Base-by-base conservation (phyloP, 371 early-diverging fungal species). In the Mortierella polycephala region DNA sequence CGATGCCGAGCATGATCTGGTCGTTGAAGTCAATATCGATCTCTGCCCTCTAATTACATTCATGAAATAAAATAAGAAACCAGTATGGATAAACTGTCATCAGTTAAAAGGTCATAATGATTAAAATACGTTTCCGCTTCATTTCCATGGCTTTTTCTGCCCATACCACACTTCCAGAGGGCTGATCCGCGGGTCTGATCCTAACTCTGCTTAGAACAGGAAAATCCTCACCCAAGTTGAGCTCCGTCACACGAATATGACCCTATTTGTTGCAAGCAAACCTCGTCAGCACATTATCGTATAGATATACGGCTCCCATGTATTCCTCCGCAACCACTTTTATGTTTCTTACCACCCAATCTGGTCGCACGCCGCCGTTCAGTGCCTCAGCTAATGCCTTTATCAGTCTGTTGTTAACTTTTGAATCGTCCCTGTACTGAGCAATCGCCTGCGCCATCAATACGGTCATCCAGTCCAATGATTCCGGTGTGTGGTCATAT, bases 391-490 rank as follows among this genome's bases (percentile, higher is more conserved):
- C 95, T 18, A 98, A 74, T 0, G 91, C 87, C 13, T 85, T 81
- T 16, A 94, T 88, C 42, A 96, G 81, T 12, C 91, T 83, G 73
- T 90, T 86, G 59, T 93, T 91, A 51, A 94, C 87, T 44, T 89
- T 90, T 5, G 92, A 91, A 67, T 96, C 96, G 37, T 90, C 89
- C 50, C 98, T 86, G 75, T 94, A 95, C 58, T 92, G 90, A 49
- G 92, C 84, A 42, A 96, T 89, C 0, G 91, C 85, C 81, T 96
- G 96, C 0, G 95, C 98, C 44, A 96, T 57, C 46, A 98, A 79
- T 5, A 96, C 95, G 57, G 94, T 96, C 53, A 96, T 88, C 98
- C 98, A 98, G 70, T 95, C 95, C 62, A 93, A 89, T 41, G 95
- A 90, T 74, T 98, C 98, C 0, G 93, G 88, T 21, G 85, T 82